Evolutionary conservation across 2,329 filamentous ascomycete genomes (phyloP).

Genomic region (Camptophora hylomeconis): DNA sequence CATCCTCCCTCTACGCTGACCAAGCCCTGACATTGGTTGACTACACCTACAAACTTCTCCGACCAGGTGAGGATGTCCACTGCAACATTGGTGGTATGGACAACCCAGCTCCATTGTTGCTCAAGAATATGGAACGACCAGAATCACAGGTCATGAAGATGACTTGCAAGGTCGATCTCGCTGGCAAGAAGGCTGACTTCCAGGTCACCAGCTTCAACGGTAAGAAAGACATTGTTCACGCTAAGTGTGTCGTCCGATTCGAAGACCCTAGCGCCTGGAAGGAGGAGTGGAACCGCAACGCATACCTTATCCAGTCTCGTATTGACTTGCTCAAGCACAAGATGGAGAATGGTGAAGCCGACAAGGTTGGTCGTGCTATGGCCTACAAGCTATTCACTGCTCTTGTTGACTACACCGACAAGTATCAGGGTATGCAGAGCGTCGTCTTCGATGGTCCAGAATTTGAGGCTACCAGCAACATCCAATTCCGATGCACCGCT

Average conservation of each 20-base stretch:
- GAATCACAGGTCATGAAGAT: constrained; percentile 15
- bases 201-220: constrained; percentile 15
- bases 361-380: constrained; percentile 21
- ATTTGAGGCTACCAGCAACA: constrained; percentile 23
- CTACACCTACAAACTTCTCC: constrained; percentile 30
- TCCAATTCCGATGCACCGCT: constrained; percentile 20
- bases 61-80: constrained; percentile 16
- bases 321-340: constrained; percentile 21
- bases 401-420: constrained; percentile 23
- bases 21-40: constrained; percentile 53
- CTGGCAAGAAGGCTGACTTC: constrained; percentile 17
- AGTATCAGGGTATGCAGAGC: constrained; percentile 25
- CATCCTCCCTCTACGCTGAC: constrained; percentile 50
- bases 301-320: constrained; percentile 21
- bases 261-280: constrained; percentile 19
- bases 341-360: constrained; percentile 19
- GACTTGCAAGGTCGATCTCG: constrained; percentile 16
- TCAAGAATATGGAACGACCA: constrained; percentile 18
- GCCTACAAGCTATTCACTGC: constrained; percentile 25
- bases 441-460: constrained; percentile 25
- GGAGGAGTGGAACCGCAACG: constrained; percentile 19
- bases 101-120: constrained; percentile 16
- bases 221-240: constrained; percentile 18
- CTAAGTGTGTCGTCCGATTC: constrained; percentile 20
- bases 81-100: constrained; percentile 19